A percentile compares a stretch with the other conserved stretches of the same genome.
Evolutionary conservation across 306 rosid genomes (phyloP).

Genomic region (Dalbergia cochinchinensis): DNA sequence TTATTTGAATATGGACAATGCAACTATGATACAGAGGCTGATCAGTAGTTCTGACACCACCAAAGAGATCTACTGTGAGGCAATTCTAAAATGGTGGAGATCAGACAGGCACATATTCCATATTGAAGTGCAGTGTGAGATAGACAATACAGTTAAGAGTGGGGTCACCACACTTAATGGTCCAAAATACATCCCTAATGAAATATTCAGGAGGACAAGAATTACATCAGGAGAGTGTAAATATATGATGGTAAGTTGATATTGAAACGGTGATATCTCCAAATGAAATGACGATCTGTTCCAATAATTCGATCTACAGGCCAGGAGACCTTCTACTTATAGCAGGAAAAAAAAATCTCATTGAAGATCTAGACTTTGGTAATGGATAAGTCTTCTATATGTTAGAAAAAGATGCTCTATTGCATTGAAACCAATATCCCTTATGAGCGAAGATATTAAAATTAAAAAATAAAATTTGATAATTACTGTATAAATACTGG

Average conservation of each 20-base stretch:
- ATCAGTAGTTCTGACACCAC: constrained; percentile 16
- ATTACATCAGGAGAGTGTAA: constrained; percentile 31
- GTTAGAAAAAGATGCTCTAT: not conserved
- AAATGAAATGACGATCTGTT: constrained; percentile 30
- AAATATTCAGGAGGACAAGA: constrained; percentile 20
- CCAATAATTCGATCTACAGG: constrained; percentile 1
- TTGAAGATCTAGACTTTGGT: constrained; percentile 19
- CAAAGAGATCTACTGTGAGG: constrained; percentile 19
- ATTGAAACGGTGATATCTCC: constrained; percentile 31
- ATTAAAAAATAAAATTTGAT: not conserved
- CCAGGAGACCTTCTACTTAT: constrained; percentile 2
- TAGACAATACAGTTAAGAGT: constrained; percentile 15
- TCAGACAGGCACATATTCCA: constrained; percentile 15
- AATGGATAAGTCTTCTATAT: not conserved
- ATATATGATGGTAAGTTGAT: not conserved
- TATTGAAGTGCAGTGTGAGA: constrained; percentile 18
- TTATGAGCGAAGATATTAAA: constrained; percentile 2
- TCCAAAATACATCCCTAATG: constrained; percentile 15
- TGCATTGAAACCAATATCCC: not conserved
- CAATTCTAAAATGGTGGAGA: constrained; percentile 33
- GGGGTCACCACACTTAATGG: not conserved
- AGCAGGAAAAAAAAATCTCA: not conserved
- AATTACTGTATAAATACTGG: not conserved
- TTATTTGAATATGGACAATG: constrained; percentile 10
- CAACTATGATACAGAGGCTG: constrained; percentile 17